Base-by-base conservation (phyloP, 2,329 filamentous ascomycete species). In the Pseudogymnoascus sp. region DNA sequence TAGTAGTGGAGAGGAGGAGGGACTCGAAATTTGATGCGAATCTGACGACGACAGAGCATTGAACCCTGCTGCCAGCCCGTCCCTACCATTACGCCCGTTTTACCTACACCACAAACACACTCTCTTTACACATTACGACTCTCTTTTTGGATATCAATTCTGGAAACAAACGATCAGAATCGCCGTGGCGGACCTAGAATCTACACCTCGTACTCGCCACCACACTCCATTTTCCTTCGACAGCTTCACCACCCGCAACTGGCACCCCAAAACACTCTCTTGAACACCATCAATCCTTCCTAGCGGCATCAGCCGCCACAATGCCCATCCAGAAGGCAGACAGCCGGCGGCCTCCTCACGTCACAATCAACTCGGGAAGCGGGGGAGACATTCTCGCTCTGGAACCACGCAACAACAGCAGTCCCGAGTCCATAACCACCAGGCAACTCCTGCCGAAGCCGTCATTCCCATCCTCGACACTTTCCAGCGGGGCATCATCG, bases 301-400 rank as follows among this genome's bases (percentile, higher is more conserved):
- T 29, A 56, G 50, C 50, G 29, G 50, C 50, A 56, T 29, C 50
- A 33, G 50, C 50, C 50, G 50, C 50, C 17, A 56, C n/a, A 33
- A 56, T 56, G 50, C 11, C n/a, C 9, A 19, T 56, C 15, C 26
- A 19, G 11, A 33, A 4, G 46, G 62, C 21, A 13, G 62, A 46
- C 19, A 42, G 11, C 21, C 62, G 60, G 53, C 67, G 68, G 44
- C 77, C 81, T 66, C 84, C 85, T 67, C 85, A 88, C 67, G 83
- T 88, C 64, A 83, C 84, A 64, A 79, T 88, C 67, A 88, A 88
- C 70, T 87, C 84, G 26, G 84, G 81, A 53, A 70, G 69, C 59
- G 79, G 77, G 67, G 79, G 83, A 67, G 80, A 87, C 70, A 74
- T 71, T 40, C 17, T 71, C 11, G 68, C 66, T 3, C 61, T 46